These are phyloP conservation scores for Imleria badia DNA, from an alignment of 768 basidiomycete species.

Conservation along the genomic window DNA sequence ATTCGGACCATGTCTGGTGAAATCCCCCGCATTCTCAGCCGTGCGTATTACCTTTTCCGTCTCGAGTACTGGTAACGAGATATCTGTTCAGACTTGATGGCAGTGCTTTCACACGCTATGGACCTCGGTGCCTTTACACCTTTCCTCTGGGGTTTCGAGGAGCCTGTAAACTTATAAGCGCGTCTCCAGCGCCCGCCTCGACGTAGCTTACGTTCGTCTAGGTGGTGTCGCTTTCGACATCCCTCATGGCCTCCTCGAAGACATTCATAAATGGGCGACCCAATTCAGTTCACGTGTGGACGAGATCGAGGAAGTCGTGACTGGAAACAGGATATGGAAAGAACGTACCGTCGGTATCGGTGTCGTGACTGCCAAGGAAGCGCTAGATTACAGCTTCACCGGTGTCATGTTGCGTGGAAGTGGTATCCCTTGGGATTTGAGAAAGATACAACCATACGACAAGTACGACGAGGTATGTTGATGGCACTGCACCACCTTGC, in stretches of 20 bases:
- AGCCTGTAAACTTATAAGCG: constrained; percentile 99
- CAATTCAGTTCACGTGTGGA: constrained; percentile 90
- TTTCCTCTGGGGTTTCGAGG: constrained; percentile 99
- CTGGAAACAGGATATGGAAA: constrained; percentile 98
- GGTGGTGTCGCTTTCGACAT: constrained; percentile 98
- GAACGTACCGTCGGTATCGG: constrained; percentile 90
- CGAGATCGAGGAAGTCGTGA: constrained; percentile 97
- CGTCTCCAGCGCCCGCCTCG: constrained; percentile 95
- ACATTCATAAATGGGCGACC: constrained; percentile 97
- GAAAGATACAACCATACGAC: constrained; percentile 92
- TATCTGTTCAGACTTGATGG: constrained; percentile 77
- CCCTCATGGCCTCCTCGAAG: constrained; percentile 96
- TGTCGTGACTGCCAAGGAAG: constrained; percentile 87
- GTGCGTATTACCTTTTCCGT: constrained; percentile 42
- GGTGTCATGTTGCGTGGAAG: constrained; percentile 97
- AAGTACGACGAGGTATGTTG: constrained; percentile 83
- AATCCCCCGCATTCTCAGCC: constrained; percentile 93
- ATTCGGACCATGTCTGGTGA: constrained; percentile 97
- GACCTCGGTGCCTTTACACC: constrained; percentile 98
- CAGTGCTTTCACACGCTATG: constrained; percentile 92
- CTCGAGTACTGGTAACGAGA: constrained; percentile 1
- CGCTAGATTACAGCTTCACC: constrained; percentile 88
- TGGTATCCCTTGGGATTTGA: constrained; percentile 92
- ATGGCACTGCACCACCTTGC: background rate
- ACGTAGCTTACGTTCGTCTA: constrained; percentile 96